Evolutionary conservation across 192 early-diverging fungal genomes (phyloP).

Genomic region (Umbelopsis isabellina): DNA sequence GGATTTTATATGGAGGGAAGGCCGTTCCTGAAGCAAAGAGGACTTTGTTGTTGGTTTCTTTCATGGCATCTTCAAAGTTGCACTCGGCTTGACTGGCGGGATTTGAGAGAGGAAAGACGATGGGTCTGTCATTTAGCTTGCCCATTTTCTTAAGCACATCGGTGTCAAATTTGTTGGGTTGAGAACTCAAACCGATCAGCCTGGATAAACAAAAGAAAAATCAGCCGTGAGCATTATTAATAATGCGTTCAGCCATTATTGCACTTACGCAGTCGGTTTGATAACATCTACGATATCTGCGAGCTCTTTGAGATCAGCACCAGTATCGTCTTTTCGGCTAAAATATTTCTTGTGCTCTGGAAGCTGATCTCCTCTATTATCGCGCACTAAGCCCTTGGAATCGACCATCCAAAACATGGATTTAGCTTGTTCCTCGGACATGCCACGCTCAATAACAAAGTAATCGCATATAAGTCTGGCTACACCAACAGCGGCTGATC

Average conservation of each 20-base stretch:
- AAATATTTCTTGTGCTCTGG: slow-evolving; percentile 82
- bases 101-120: slow-evolving; percentile 92
- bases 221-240: background rate
- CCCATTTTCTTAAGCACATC: slow-evolving; percentile 76
- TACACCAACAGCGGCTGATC: slow-evolving; percentile 93
- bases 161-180: slow-evolving; percentile 77
- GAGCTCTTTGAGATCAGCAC: slow-evolving; percentile 70
- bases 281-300: slow-evolving; percentile 79
- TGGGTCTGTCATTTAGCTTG: slow-evolving; percentile 73
- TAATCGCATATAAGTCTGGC: slow-evolving; percentile 85
- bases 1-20: slow-evolving; percentile 80
- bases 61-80: slow-evolving; percentile 91
- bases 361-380: slow-evolving; percentile 81
- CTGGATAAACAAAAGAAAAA: background rate
- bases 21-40: slow-evolving; percentile 96
- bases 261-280: slow-evolving; percentile 69
- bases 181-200: slow-evolving; percentile 86
- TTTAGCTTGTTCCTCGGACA: slow-evolving; percentile 72
- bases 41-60: slow-evolving; percentile 79
- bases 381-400: slow-evolving; percentile 86
- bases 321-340: slow-evolving; percentile 81
- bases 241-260: background rate
- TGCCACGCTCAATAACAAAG: slow-evolving; percentile 71
- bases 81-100: slow-evolving; percentile 92
- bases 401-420: slow-evolving; percentile 84